A percentile compares a stretch with the other conserved stretches of the same genome.
These are phyloP conservation scores for Ceratobasidium sp. DNA, from an alignment of 1,284 basidiomycete species.

Conservation along the genomic window DNA sequence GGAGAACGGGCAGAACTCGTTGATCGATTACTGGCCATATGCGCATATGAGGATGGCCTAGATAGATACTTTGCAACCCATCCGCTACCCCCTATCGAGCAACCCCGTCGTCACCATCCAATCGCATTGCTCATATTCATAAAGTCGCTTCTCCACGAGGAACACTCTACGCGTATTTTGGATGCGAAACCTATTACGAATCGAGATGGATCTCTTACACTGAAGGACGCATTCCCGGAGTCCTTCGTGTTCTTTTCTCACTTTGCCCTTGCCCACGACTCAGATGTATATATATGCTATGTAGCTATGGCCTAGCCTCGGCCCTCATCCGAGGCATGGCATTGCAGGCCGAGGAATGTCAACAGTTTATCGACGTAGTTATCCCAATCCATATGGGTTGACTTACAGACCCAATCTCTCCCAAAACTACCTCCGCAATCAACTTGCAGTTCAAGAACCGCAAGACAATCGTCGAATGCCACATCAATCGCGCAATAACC, in stretches of 20 bases:
- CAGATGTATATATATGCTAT: neutral
- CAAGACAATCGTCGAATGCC: neutral
- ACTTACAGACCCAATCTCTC: neutral
- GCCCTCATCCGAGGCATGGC: neutral
- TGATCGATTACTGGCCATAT: neutral
- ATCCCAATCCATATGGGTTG: conserved; percentile 12
- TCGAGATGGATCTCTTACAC: neutral
- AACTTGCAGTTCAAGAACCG: conserved; percentile 12
- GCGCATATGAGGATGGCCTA: neutral
- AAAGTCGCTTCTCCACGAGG: neutral
- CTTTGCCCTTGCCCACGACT: neutral
- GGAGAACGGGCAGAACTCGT: conserved; percentile 6
- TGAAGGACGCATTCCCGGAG: neutral
- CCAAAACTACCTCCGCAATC: neutral
- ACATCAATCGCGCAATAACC: neutral
- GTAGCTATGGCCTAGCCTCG: neutral
- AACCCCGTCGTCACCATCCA: neutral
- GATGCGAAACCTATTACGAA: neutral
- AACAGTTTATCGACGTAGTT: neutral
- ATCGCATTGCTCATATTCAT: neutral
- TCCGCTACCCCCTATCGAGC: neutral
- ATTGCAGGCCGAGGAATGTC: neutral
- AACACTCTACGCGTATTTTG: neutral
- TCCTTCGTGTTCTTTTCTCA: conserved; percentile 12
- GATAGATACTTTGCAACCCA: neutral